These are phyloP conservation scores for Phalaenopsis hybrid DNA, from an alignment of 116 monocot species.

Conservation along the genomic window DNA sequence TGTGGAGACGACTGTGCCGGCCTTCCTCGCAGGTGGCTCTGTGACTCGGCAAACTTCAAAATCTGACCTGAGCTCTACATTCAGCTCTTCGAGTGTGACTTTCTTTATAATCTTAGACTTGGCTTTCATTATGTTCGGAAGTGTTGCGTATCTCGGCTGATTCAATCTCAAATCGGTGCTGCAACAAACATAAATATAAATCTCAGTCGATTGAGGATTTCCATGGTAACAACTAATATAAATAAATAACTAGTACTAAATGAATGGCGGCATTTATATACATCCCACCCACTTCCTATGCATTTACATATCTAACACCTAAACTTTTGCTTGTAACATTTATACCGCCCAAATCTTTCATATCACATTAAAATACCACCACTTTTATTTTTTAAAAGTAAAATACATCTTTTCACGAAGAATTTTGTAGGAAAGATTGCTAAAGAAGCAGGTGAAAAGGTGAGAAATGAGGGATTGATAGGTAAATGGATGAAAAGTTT, in stretches of 20 bases:
- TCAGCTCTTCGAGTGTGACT: conserved; percentile 60
- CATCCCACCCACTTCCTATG: too few relatives aligned
- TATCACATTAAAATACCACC: too few relatives aligned
- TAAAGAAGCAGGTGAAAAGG: conserved; percentile 7
- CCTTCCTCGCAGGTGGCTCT: conserved; percentile 85
- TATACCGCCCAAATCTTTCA: too few relatives aligned
- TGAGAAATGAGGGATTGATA: neutral
- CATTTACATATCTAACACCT: too few relatives aligned
- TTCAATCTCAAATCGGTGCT: conserved; percentile 93
- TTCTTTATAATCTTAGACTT: conserved; percentile 93
- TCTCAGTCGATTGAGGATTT: neutral
- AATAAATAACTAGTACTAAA: neutral
- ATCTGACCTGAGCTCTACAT: conserved; percentile 76
- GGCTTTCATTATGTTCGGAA: conserved; percentile 99
- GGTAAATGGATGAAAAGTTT: neutral
- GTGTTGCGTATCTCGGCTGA: conserved; percentile 93
- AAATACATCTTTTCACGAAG: neutral
- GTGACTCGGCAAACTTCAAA: conserved; percentile 74
- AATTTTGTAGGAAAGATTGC: neutral
- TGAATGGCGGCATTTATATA: too few relatives aligned
- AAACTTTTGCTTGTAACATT: too few relatives aligned
- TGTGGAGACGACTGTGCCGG: conserved; percentile 72
- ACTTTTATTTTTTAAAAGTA: too few relatives aligned
- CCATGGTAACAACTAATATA: neutral
- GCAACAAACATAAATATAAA: conserved; percentile 16